phyloP scores from a whole-genome alignment of 257 asterid genomes.

The Nicotiana noctiflora region DNA sequence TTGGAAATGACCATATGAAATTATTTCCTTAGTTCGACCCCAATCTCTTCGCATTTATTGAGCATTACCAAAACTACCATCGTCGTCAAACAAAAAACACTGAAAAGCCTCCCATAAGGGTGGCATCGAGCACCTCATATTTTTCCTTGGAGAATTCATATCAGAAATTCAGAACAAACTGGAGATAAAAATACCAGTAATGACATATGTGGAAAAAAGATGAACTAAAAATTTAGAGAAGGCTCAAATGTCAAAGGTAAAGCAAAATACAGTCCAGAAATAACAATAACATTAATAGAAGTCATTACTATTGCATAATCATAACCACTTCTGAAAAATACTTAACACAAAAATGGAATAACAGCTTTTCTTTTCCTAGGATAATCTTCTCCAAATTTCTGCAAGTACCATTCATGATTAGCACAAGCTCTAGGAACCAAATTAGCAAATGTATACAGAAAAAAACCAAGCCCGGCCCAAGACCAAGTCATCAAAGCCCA shows the following conservation, averaged over 20 bases:
- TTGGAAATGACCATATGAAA: no score
- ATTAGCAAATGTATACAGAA: slow-evolving; percentile 53
- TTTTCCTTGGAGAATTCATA: no score
- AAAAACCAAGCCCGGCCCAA: slow-evolving; percentile 68
- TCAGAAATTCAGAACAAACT: no score
- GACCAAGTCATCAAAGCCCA: slow-evolving; percentile 72
- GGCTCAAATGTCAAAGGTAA: not conserved
- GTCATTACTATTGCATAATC: not conserved
- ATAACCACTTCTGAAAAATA: not conserved
- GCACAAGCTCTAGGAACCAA: slow-evolving; percentile 57
- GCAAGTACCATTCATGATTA: slow-evolving; percentile 57
- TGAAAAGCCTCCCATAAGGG: no score
- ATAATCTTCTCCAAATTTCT: slow-evolving; percentile 74
- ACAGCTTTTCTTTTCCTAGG: slow-evolving; percentile 61
- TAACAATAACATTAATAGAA: not conserved
- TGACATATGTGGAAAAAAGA: no score
- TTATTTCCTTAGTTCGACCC: no score
- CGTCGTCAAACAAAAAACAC: no score
- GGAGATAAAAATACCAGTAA: no score
- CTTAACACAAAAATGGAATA: slow-evolving; percentile 49
- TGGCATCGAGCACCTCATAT: no score
- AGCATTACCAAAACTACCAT: no score
- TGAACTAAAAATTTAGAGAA: not conserved
- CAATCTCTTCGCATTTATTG: no score
- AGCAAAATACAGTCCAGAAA: not conserved